A percentile compares a stretch with the other conserved stretches of the same genome.
phyloP scores from a whole-genome alignment of 306 rosid species.

The Inga leiocalycina region DNA sequence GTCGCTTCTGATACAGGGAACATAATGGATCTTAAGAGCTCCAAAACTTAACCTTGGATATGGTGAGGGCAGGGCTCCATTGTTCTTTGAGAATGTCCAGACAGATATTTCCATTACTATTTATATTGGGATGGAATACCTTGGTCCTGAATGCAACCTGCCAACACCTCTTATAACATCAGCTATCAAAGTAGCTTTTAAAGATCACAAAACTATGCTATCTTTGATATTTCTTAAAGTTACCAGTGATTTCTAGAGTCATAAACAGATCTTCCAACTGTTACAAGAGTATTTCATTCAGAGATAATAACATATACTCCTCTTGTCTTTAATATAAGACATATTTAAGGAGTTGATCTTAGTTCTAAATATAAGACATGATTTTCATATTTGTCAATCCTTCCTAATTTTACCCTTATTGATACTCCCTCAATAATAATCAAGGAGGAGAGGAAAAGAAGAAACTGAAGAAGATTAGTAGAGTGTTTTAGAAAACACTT shows the following conservation, averaged over 20 bases:
- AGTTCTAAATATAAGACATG: too few relatives aligned
- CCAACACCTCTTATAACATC: background rate
- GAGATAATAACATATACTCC: background rate
- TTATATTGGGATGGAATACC: constrained; percentile 94
- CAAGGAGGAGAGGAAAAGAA: too few relatives aligned
- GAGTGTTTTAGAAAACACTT: too few relatives aligned
- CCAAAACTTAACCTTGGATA: constrained; percentile 68
- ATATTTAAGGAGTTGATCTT: too few relatives aligned
- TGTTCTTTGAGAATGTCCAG: constrained; percentile 94
- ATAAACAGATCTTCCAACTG: background rate
- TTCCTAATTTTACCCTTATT: too few relatives aligned
- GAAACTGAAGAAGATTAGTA: too few relatives aligned
- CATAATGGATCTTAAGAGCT: background rate
- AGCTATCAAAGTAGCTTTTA: background rate
- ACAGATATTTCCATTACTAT: constrained; percentile 86
- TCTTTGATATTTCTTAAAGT: background rate
- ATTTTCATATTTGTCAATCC: too few relatives aligned
- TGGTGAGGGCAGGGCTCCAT: constrained; percentile 98
- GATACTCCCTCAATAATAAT: too few relatives aligned
- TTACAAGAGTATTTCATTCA: background rate
- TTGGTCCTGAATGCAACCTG: constrained; percentile 93
- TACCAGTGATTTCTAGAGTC: background rate
- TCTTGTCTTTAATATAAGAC: too few relatives aligned
- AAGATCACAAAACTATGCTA: background rate
- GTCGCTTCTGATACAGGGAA: background rate